Evolutionary conservation across 192 early-diverging fungal genomes (phyloP).

Genomic region (Phycomyces nitens): DNA sequence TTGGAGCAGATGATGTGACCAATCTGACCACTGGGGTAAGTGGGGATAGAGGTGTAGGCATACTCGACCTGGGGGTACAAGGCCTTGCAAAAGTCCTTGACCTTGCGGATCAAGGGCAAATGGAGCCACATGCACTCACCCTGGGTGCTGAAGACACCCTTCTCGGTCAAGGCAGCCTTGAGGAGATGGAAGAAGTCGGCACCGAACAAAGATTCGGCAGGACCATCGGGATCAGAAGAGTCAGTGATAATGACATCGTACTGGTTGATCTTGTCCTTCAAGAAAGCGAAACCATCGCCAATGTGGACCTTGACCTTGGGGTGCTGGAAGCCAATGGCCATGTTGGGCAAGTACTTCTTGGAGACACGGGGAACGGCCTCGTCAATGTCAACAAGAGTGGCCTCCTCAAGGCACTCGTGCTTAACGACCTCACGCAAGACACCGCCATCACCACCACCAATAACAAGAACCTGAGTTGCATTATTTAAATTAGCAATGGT

Average conservation of each 20-base stretch:
- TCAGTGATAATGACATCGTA: constrained; percentile 99
- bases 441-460: constrained; percentile 99
- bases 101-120: constrained; percentile 85
- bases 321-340: constrained; percentile 92
- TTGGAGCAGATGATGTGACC: constrained; percentile 94
- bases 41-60: constrained; percentile 92
- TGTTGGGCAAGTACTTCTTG: constrained; percentile 89
- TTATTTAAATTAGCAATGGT: too few relatives aligned
- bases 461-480: constrained; percentile 96
- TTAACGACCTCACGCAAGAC: constrained; percentile 98
- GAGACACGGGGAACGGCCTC: constrained; percentile 89
- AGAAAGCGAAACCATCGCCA: constrained; percentile 94
- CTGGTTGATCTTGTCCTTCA: constrained; percentile 79
- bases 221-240: constrained; percentile 93
- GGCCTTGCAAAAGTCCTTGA: constrained; percentile 72
- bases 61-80: constrained; percentile 93
- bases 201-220: constrained; percentile 93
- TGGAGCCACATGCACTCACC: constrained; percentile 99
- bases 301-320: constrained; percentile 94
- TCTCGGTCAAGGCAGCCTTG: constrained; percentile 81
- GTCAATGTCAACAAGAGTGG: constrained; percentile 96
- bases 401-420: constrained; percentile 90
- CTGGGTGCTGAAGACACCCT: constrained; percentile 94
- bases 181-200: constrained; percentile 92
- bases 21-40: constrained; percentile 97